These are phyloP conservation scores for Candida pini DNA, from an alignment of 805 yeast genomes.

Conservation along the genomic window DNA sequence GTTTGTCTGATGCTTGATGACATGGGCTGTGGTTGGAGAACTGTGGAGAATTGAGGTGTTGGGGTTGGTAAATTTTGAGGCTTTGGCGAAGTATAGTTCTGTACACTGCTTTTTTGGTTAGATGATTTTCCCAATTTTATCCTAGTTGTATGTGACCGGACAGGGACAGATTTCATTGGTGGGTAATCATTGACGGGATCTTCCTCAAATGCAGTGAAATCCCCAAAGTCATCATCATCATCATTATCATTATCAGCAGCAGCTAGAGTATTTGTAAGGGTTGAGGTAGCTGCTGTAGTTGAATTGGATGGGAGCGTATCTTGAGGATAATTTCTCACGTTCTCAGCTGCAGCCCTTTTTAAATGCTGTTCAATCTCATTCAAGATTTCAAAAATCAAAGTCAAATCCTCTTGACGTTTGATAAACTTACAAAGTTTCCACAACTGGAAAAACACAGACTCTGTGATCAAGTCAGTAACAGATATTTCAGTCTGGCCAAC, in stretches of 20 bases:
- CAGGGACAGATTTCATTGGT: too few relatives aligned
- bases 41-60: too few relatives aligned
- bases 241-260: not conserved
- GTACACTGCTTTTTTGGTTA: too few relatives aligned
- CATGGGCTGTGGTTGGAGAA: too few relatives aligned
- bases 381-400: constrained; percentile 12
- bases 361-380: constrained; percentile 16
- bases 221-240: constrained; percentile 14
- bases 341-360: constrained; percentile 12
- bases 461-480: constrained; percentile 25
- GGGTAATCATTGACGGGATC: too few relatives aligned
- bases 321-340: constrained; percentile 9
- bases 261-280: not conserved
- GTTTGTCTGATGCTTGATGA: too few relatives aligned
- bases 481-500: constrained; percentile 20
- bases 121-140: too few relatives aligned
- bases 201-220: constrained; percentile 2
- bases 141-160: too few relatives aligned
- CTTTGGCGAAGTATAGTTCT: too few relatives aligned
- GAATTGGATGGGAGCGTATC: too few relatives aligned
- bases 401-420: constrained; percentile 17
- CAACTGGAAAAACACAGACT: constrained; percentile 28
- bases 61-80: too few relatives aligned
- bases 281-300: not conserved
- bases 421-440: constrained; percentile 29